Evolutionary conservation across 208 protist species (phyloP), one percentile per base, ranked within the genome.

Genomic region (Leishmania arabica): DNA sequence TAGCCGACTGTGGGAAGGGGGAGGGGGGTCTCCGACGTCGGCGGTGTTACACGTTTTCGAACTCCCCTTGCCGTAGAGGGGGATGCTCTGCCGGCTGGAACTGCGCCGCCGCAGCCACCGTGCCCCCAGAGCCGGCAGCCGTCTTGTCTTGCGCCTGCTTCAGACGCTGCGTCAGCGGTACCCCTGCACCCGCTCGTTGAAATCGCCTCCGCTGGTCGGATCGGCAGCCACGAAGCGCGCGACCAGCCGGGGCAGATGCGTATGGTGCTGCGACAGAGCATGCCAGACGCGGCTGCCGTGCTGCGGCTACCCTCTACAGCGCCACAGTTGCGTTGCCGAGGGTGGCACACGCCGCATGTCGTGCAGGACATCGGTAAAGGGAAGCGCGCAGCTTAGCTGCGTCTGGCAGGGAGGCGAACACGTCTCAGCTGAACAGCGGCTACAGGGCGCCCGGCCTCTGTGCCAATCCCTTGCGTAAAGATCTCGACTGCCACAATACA

Each of bases 321-420:
- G 34, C 54, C 5, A 1, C 56, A 13, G 74, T 53, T 53, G 49
- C 49, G 4, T 53, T 45, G 54, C 60, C 9, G 72, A 45, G 42
- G 60, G 27, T 66, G 31, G 56, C 34, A 53, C 58, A 5, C 71
- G 78, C 24, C 77, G 77, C 70, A 89, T 76, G 56, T 83, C 80
- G 37, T 84, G 78, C 72, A 90, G 85, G 9, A 87, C 60, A n/a
- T 88, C 86, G 0, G 84, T 82, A 72, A 91, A 93, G 27, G 86
- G 86, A 49, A 93, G 75, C 40, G 84, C 87, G 68, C 85, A 88
- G 76, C 86, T 90, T 37, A 94, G 53, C 42, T 11, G 85, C 79
- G 80, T 93, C 90, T 17, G 91, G 60, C 71, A 88, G 24, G 7
- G 78, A 79, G 4, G 85, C 80, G 1, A 90, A 82, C 75, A 89